Evolutionary conservation across 495 filamentous ascomycete species (phyloP), one percentile per base, ranked within the genome.

Genomic region (Lasiosphaeria hispida): DNA sequence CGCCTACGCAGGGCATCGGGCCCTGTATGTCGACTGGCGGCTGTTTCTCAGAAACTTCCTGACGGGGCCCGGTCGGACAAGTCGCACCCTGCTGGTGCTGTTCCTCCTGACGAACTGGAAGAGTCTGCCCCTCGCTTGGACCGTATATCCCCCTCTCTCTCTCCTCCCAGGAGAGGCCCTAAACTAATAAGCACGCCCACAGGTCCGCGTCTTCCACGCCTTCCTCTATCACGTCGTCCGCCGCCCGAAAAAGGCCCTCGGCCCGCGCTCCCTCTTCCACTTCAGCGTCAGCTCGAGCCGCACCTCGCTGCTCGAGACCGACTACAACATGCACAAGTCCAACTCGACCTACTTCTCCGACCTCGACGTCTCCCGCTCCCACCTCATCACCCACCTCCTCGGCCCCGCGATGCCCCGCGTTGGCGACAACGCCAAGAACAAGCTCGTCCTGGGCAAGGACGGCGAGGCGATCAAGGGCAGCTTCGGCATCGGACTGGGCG

Each of bases 261-360:
- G 78, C 54, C 76, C 77, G 34, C 62, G 71, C 62, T 73, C 79
- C 63, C 72, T 91, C 44, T 91, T 91, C 75, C 78, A 83, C 36
- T 86, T 86, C 33, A 69, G 84, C 57, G 80, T 89, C 55, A 84
- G 83, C 13, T 69, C 75, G 13, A 79, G 80, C 14, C 80, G 81
- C 63, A 80, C 83, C 39, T 75, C 82, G 0, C 69, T 88, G 10
- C 77, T 82, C 63, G 90, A 94, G 68, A 84, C 80, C 65, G 90
- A 94, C 72, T 88, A 90, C 74, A 93, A 94, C 76, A 57, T 89
- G 38, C 90, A 94, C 80, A 94, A 94, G 67, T 87, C 83, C 62
- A 94, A 94, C 75, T 82, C 76, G 54, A 94, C 90, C 4, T 94
- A 90, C 78, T 92, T 92, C 70, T 75, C 85, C 64, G 90, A 93